These are phyloP conservation scores for Ananas comosus DNA, from an alignment of 176 grass and related monocot genomes.

Conservation along the genomic window DNA sequence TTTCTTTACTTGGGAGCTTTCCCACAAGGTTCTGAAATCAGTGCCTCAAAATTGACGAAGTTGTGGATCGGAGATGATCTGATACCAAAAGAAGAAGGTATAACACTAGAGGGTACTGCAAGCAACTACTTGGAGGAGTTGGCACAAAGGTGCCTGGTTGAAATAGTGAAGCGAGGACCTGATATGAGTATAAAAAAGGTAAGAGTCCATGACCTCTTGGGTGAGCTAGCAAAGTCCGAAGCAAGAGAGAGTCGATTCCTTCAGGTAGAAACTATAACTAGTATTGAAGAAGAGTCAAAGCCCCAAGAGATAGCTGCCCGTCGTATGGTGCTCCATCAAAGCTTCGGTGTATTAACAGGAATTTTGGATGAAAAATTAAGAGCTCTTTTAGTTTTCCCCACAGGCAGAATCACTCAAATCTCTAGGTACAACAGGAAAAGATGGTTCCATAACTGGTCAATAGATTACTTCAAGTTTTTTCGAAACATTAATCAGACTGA, in stretches of 20 bases:
- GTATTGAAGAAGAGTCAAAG: not conserved
- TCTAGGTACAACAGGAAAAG: not conserved
- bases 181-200: not conserved
- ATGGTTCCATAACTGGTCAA: not conserved
- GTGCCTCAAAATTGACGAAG: not conserved
- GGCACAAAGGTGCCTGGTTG: not conserved
- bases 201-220: not conserved
- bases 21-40: not conserved
- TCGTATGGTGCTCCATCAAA: not conserved
- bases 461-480: not conserved
- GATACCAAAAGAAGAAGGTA: not conserved
- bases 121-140: not conserved
- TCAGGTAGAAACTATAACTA: not conserved
- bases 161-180: not conserved
- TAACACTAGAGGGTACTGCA: not conserved
- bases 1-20: slow-evolving; percentile 1
- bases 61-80: not conserved
- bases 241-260: not conserved
- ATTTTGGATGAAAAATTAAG: not conserved
- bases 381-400: not conserved
- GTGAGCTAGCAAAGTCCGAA: not conserved
- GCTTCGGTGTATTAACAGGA: not conserved
- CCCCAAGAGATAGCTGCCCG: not conserved
- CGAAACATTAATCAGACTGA: not conserved
- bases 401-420: not conserved